Evolutionary conservation across 495 filamentous ascomycete genomes (phyloP).

Genomic region (Lasiosphaeria ovina): DNA sequence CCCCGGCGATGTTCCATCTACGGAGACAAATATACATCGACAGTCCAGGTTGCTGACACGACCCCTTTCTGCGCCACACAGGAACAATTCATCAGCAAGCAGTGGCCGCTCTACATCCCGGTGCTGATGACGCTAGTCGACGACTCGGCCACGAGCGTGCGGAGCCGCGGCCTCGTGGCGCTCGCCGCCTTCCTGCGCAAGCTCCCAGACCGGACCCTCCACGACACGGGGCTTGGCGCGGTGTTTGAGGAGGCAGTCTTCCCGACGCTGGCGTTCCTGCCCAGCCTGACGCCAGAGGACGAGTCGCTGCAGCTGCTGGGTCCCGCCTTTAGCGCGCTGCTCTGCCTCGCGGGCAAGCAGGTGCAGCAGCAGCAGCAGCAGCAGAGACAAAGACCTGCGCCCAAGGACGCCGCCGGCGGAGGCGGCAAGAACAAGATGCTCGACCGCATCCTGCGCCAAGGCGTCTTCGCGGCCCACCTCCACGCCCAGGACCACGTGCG

Average conservation of each 20-base stretch:
- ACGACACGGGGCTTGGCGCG: constrained; percentile 68
- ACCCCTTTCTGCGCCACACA: not conserved
- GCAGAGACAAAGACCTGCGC: not conserved
- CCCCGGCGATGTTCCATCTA: not conserved
- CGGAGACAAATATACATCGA: too few species aligned
- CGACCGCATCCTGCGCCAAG: constrained; percentile 55
- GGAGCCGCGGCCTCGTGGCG: constrained; percentile 59
- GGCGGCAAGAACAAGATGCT: constrained; percentile 36
- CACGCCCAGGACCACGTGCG: constrained; percentile 50
- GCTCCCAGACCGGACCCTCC: constrained; percentile 56
- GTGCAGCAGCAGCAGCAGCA: not conserved
- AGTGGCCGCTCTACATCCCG: constrained; percentile 83
- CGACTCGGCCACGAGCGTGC: constrained; percentile 56
- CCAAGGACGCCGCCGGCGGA: constrained; percentile 3
- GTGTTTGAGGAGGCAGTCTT: constrained; percentile 79
- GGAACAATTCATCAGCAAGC: constrained; percentile 23
- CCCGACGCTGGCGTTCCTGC: constrained; percentile 71
- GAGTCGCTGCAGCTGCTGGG: constrained; percentile 65
- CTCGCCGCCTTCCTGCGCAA: constrained; percentile 60
- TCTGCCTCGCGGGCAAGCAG: constrained; percentile 54
- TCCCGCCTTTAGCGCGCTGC: constrained; percentile 65
- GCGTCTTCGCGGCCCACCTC: constrained; percentile 53
- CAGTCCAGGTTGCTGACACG: not conserved
- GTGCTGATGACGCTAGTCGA: constrained; percentile 79
- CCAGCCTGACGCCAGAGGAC: constrained; percentile 70